Evolutionary conservation across 441 rosid genomes (phyloP).

Genomic region (Croton setiger): DNA sequence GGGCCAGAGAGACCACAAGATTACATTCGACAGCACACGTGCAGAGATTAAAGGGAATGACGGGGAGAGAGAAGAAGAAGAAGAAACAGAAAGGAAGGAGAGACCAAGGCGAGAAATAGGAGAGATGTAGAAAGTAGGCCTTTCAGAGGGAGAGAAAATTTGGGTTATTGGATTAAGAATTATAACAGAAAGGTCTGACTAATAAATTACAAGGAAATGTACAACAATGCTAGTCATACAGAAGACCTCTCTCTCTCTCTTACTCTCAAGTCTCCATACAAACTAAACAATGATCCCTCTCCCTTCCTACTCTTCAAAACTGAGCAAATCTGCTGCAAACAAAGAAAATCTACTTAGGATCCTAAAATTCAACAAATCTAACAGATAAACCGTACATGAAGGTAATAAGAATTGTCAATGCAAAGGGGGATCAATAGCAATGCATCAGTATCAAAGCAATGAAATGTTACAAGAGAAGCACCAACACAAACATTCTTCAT

Average conservation of each 20-base stretch:
- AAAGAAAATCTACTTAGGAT: constrained; percentile 15
- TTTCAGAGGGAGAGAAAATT: constrained; percentile 12
- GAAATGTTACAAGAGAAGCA: constrained; percentile 31
- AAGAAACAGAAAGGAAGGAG: not conserved
- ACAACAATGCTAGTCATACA: constrained; percentile 24
- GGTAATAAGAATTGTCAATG: constrained; percentile 3
- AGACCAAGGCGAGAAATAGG: not conserved
- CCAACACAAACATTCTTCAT: constrained; percentile 33
- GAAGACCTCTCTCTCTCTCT: not conserved
- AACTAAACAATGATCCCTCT: constrained; percentile 3
- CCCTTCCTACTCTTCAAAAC: constrained; percentile 30
- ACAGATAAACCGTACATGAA: constrained; percentile 13
- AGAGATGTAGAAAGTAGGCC: not conserved
- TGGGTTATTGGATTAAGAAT: constrained; percentile 5
- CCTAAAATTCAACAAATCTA: constrained; percentile 18
- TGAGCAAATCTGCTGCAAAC: constrained; percentile 23
- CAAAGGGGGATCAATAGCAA: constrained; percentile 16
- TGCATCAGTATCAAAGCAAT: constrained; percentile 26
- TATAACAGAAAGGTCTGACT: constrained; percentile 17
- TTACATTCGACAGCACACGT: no score
- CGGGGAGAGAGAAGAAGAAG: not conserved
- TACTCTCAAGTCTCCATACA: constrained; percentile 6
- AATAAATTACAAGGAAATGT: constrained; percentile 33
- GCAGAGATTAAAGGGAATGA: not conserved
- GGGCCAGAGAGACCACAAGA: no score